Evolutionary conservation across 2,329 filamentous ascomycete genomes (phyloP), one percentile per base, ranked within the genome.

Genomic region (Dendrostoma leiphaemia): DNA sequence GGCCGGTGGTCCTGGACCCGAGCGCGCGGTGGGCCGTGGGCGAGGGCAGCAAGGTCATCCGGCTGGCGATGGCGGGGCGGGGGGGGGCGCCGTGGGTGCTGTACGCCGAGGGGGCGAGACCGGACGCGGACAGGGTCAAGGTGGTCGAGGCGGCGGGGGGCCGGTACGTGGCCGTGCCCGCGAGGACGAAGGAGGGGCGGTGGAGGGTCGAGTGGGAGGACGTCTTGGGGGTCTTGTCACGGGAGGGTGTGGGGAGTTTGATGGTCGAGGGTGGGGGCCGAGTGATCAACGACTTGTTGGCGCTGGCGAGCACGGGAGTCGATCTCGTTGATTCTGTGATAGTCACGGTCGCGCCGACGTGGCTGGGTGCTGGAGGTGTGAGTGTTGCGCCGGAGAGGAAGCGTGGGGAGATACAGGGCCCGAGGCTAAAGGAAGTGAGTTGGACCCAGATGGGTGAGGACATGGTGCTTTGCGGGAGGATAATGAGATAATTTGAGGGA

Each of bases 181-280:
- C 43, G 65, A 67, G 51, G 69, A 68, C 45, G 71, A 65, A 15
- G 65, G 72, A 29, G 70, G 69, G 66, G 13, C 64, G 72, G 34
- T 70, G 69, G 66, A 72, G 77, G 52, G 78, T 88, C 59, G 70
- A 75, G 17, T 95, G 90, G 91, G 69, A 69, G 10, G 76, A 78
- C 37, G 79, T 95, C 15, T 71, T 95, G 28, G 70, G 70, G 17
- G 73, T 75, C 3, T 69, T 96, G n/a, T 60, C 63, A 31, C 67
- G 66, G 1, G 77, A 88, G 61, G 84, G 85, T 1, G 73, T 96
- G 41, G 70, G 72, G 49, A 96, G 91, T 66, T 77, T 97, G 54
- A 97, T 97, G 93, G 80, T 97, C 46, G 93, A 97, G 69, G 93
- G 93, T 0, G 93, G 93, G 10, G 92, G 83, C 0, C 76, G 78